Conservation (phyloP, 441 rosid genomes). For the Populus trichocarpa region DNA sequence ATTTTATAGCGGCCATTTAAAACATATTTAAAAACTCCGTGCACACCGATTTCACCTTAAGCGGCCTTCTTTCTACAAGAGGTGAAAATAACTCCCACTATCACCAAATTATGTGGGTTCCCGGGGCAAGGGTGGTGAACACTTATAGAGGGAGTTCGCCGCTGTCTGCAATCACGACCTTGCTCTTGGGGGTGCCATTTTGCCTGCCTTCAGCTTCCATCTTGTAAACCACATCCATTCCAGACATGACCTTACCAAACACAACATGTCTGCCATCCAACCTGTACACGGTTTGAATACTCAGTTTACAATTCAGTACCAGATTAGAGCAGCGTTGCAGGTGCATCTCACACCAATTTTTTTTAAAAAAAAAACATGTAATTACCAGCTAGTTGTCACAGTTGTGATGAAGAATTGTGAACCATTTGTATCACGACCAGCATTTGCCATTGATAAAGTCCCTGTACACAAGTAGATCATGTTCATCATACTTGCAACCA, state of each 20-base stretch:
- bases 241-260: conserved; percentile 82
- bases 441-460: conserved; percentile 83
- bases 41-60: too few relatives aligned
- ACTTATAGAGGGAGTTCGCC: conserved; percentile 72
- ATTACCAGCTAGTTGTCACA: conserved; percentile 77
- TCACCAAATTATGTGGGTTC: not conserved
- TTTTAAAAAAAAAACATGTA: not conserved
- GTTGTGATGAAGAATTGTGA: conserved; percentile 92
- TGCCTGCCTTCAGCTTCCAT: conserved; percentile 85
- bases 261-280: conserved; percentile 90
- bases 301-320: not conserved
- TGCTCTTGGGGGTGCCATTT: conserved; percentile 70
- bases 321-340: not conserved
- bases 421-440: conserved; percentile 86
- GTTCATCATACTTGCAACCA: not conserved
- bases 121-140: not conserved
- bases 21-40: too few relatives aligned
- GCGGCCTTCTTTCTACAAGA: too few relatives aligned
- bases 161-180: conserved; percentile 71
- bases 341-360: not conserved
- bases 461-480: conserved; percentile 32
- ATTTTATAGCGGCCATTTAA: too few relatives aligned
- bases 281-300: conserved; percentile 35
- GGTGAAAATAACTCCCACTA: not conserved
- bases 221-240: conserved; percentile 93